phyloP scores from a whole-genome alignment of 257 asterid genomes.

The Solanum arcanum region DNA sequence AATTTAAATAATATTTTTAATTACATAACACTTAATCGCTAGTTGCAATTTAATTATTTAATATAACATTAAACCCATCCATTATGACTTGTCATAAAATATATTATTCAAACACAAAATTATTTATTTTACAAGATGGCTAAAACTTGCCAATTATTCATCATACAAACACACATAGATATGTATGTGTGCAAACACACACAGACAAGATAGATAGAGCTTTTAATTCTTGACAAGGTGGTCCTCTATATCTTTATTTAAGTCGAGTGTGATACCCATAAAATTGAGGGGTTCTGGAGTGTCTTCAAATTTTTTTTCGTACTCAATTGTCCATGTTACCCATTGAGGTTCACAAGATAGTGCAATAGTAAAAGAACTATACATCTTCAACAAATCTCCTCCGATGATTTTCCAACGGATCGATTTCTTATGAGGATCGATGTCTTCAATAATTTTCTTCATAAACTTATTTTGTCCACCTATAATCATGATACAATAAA shows the following conservation, averaged over 20 bases:
- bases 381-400: neutral
- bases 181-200: neutral
- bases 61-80: too few relatives aligned
- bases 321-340: neutral
- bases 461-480: neutral
- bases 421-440: neutral
- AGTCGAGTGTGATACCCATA: neutral
- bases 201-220: neutral
- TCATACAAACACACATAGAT: neutral
- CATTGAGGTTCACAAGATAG: neutral
- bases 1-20: too few relatives aligned
- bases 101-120: neutral
- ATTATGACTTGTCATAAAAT: neutral
- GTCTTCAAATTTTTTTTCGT: neutral
- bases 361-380: neutral
- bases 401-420: neutral
- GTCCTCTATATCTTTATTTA: neutral
- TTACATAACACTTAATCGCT: too few relatives aligned
- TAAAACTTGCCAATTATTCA: neutral
- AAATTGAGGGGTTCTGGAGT: neutral
- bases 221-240: neutral
- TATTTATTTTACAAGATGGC: neutral
- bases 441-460: neutral
- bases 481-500: neutral
- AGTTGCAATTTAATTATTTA: too few relatives aligned